Conservation (phyloP, 352 stramenopile species). For the Plasmopara halstedii region DNA sequence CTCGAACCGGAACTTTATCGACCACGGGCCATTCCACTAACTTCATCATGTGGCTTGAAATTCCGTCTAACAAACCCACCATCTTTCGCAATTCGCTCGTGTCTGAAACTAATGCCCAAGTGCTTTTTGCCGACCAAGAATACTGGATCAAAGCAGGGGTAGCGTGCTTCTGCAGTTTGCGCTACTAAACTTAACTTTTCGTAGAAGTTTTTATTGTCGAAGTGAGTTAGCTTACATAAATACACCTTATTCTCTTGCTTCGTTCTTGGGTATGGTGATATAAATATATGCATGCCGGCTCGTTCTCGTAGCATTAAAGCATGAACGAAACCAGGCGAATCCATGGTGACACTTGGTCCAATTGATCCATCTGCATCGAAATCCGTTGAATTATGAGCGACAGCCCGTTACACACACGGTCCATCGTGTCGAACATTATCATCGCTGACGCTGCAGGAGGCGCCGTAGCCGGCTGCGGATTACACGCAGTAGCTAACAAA, state of each 20-base stretch:
- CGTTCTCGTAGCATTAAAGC: constrained; percentile 19
- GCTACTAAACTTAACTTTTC: constrained; percentile 54
- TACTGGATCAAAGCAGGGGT: constrained; percentile 95
- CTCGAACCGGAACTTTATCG: constrained; percentile 50
- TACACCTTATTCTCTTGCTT: constrained; percentile 14
- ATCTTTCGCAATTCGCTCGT: constrained; percentile 85
- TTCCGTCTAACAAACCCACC: constrained; percentile 76
- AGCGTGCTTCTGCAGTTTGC: constrained; percentile 89
- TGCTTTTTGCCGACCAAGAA: constrained; percentile 87
- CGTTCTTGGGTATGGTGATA: constrained; percentile 16
- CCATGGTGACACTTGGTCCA: constrained; percentile 48
- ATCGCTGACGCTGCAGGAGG: constrained; percentile 28
- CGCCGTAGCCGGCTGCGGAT: constrained; percentile 37
- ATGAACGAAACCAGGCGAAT: constrained; percentile 53
- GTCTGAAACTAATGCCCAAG: constrained; percentile 89
- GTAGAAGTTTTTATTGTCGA: neutral
- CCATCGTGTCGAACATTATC: constrained; percentile 40
- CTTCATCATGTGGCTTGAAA: constrained; percentile 97
- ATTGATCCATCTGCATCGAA: constrained; percentile 43
- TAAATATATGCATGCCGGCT: constrained; percentile 27
- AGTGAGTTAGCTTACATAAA: constrained; percentile 1
- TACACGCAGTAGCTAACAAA: constrained; percentile 52
- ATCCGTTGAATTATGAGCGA: constrained; percentile 60
- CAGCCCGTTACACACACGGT: constrained; percentile 54
- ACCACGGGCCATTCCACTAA: constrained; percentile 51